Base-by-base conservation (phyloP, 371 early-diverging fungal genomes). In the Zopfochytrium polystomum region DNA sequence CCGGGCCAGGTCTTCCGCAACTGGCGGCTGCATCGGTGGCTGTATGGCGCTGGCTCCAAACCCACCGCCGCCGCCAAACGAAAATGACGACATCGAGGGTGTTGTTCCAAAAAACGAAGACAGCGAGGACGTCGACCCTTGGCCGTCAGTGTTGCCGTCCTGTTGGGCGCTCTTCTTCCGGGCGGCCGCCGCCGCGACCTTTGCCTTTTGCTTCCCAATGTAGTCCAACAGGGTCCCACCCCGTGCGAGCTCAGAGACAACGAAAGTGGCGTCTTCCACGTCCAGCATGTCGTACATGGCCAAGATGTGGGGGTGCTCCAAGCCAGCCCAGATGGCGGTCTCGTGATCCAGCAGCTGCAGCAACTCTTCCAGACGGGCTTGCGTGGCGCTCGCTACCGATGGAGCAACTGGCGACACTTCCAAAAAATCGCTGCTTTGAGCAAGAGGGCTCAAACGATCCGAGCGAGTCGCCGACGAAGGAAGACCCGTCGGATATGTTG, bases 251-350 rank as follows among this genome's bases (percentile, higher is more conserved):
- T 90, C 89, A 31, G 80, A 79, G 47, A 91, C 81, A 18, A 90
- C 68, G 59, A 85, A 89, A 13, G 74, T 76, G n/a, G 81, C 80
- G 32, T 82, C 74, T 7, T 83, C 84, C 3, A 82, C 75, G 25
- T 87, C 85, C 51, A 88, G 76, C 29, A 85, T 72, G 9, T 85
- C 84, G 9, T 77, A 54, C 57, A 90, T 75, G 2, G 75, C 68
- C 1, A 88, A 73, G 46, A 90, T 82, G 53, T 87, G 68, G 1
- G 83, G 87, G 69, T 91, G 91, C 5, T 77, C 64, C 18, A 90
- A 68, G 22, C 75, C 73, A 23, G 79, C 73, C 92, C 90, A 90
- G n/a, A 90, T 83, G 2, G 73, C 66, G 1, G 67, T 69, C 35
- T 74, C 71, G 47, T 77, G 46, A 61, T 75, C 56, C 66, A 70